Percentiles rank a stretch among this genome's conserved stretches.
These are phyloP conservation scores for Malus asiatica DNA, from an alignment of 306 rosid species.

Conservation along the genomic window DNA sequence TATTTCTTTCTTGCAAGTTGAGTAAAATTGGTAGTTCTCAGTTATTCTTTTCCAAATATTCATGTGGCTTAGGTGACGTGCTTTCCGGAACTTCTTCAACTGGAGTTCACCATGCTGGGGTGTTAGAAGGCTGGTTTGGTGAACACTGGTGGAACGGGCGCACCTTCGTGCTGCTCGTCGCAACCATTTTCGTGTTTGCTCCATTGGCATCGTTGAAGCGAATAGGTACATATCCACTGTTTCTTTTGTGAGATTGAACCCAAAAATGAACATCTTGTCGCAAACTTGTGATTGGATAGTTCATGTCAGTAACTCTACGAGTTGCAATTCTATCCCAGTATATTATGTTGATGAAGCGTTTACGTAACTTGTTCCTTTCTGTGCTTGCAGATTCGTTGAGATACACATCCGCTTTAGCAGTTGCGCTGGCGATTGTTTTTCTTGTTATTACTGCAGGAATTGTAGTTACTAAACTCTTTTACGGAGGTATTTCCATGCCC, in stretches of 20 bases:
- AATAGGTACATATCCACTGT: constrained; percentile 31
- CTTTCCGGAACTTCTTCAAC: constrained; percentile 61
- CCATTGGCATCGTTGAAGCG: constrained; percentile 54
- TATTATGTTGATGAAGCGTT: not conserved
- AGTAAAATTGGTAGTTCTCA: not conserved
- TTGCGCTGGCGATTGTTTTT: constrained; percentile 58
- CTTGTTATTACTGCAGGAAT: constrained; percentile 62
- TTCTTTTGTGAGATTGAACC: not conserved
- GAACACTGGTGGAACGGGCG: constrained; percentile 59
- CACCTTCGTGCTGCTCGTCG: constrained; percentile 41
- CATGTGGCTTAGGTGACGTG: constrained; percentile 42
- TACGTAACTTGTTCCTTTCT: constrained; percentile 7
- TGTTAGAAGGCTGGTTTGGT: constrained; percentile 73
- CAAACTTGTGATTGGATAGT: not conserved
- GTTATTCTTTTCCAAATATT: not conserved
- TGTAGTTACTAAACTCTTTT: constrained; percentile 33
- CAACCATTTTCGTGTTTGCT: constrained; percentile 46
- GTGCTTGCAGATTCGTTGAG: constrained; percentile 57
- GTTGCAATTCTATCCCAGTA: not conserved
- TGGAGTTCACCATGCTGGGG: constrained; percentile 54
- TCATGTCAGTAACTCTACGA: not conserved
- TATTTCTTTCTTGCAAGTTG: not conserved
- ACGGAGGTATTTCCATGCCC: constrained; percentile 47
- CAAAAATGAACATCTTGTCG: not conserved
- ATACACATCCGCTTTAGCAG: constrained; percentile 54